Base-by-base conservation (phyloP, 345 rosid species). In the Bruguiera sexangula region DNA sequence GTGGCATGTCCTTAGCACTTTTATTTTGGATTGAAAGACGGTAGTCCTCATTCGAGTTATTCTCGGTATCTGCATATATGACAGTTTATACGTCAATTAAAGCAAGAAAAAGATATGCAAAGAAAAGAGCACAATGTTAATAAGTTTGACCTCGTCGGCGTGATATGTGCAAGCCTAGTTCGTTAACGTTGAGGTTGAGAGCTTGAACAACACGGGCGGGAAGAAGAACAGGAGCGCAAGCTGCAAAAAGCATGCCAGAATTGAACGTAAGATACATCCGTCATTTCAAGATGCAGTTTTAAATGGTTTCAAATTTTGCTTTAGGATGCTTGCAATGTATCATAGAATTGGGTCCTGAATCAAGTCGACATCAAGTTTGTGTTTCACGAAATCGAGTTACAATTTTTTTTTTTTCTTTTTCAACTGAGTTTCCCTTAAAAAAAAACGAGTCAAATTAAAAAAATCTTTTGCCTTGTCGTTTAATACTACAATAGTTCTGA, bases 131-230 rank as follows among this genome's bases (percentile, higher is more conserved):
- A 6, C 8, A 15, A 18, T 30, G 13, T 0, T 2, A 48, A 7
- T 10, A 21, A 46, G 54, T 10, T 7, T 27, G 19, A 81, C 84
- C 84, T 75, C 59, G 70, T 1, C 69, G 78, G 32, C 67, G 83
- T 5, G 81, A 68, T 60, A 69, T 51, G 48, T 69, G 81, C 69
- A 77, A 63, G 72, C 83, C 80, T 27, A 79, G 59, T 53, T 76
- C 76, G 24, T 77, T 76, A 15, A 77, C 81, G 58, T 82, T 74
- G 69, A 82, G 78, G 68, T 82, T 77, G 46, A 82, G 85, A 26
- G 85, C 85, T 63, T 77, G 81, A 51, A 82, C 83, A 54, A 82
- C 85, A 0, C 85, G 83, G 21, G 75, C 75, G 24, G 85, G 85
- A 48, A 82, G 74, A 22, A 82, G 79, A 21, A 82, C 81, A 20